Evolutionary conservation across 805 yeast species (phyloP), one percentile per base, ranked within the genome.

Genomic region (Saturnispora gosingensis): DNA sequence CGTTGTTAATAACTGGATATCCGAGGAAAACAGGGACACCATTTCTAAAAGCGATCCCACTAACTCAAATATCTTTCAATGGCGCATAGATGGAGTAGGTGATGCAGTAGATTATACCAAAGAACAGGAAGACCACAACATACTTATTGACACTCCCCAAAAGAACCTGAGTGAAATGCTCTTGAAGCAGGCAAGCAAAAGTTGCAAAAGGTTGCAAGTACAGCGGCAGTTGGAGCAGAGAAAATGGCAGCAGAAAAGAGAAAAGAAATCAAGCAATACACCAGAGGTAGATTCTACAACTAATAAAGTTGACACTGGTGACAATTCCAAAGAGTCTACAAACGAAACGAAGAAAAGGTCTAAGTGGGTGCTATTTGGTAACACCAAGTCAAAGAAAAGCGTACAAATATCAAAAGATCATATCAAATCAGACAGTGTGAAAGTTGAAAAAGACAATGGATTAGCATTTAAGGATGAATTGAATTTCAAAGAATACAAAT

Each of bases 21-120:
- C 49, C 10, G 55, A 52, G n/a, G 70, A 66, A 50, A 66, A 59
- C 30, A 22, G 45, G 61, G 62, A 9, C 48, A 62, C 48, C 28
- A 34, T 45, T 35, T 30, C 34, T 10, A n/a, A 32, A 43, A 39
- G 22, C 15, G 25, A 38, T 38, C 11, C 11, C 18, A 11, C 20
- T 10, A 18, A 18, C 20, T 16, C 7, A 7, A 40, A 40, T 15
- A 22, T 40, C 9, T 40, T 40, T 11, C 44, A 40, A 24, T 40
- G 44, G 44, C 35, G 9, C 28, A 10, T 45, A 20, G 39, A 42
- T 3, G 38, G 30, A 1, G 15, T 24, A 38, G 49, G 43, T 10
- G 39, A 39, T 24, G 35, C 9, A 6, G 34, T 13, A 5, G 38
- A 32, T 24, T 34, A 51, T 18, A 48, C 27, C 3, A 30, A 43